Evolutionary conservation across 805 yeast genomes (phyloP).

Genomic region (Candida insectalens): DNA sequence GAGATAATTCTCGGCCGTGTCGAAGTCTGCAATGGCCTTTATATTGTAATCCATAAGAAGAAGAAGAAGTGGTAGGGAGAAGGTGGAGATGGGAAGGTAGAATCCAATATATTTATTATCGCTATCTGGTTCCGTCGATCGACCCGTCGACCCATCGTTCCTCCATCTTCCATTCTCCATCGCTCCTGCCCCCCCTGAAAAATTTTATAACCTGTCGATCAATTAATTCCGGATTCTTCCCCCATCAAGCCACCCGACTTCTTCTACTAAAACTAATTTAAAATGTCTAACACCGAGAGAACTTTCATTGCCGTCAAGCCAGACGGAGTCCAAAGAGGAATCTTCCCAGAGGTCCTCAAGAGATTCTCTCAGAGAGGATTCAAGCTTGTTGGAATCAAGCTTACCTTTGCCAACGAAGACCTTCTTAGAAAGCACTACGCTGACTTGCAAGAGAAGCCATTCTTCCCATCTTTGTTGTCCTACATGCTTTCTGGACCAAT

Average conservation of each 20-base stretch:
- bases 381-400: constrained; percentile 94
- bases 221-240: too few relatives aligned
- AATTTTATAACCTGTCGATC: too few relatives aligned
- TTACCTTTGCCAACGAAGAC: constrained; percentile 77
- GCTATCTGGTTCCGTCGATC: too few relatives aligned
- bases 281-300: constrained; percentile 65
- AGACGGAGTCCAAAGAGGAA: constrained; percentile 99
- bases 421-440: constrained; percentile 90
- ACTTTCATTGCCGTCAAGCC: constrained; percentile 93
- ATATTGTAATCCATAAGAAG: constrained; percentile 31
- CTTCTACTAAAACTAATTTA: constrained; percentile 1
- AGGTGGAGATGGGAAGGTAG: not conserved
- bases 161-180: too few relatives aligned
- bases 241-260: not conserved
- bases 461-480: constrained; percentile 92
- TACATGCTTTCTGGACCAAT: constrained; percentile 99
- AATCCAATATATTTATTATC: too few relatives aligned
- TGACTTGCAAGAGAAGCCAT: constrained; percentile 92
- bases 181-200: too few relatives aligned
- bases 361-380: constrained; percentile 97
- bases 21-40: constrained; percentile 40
- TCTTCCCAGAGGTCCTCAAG: constrained; percentile 77
- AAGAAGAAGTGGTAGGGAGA: not conserved
- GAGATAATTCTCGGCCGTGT: constrained; percentile 43
- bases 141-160: too few relatives aligned